Evolutionary conservation across 2,329 filamentous ascomycete species (phyloP), one percentile per base, ranked within the genome.

Genomic region (Cytospora piceae): DNA sequence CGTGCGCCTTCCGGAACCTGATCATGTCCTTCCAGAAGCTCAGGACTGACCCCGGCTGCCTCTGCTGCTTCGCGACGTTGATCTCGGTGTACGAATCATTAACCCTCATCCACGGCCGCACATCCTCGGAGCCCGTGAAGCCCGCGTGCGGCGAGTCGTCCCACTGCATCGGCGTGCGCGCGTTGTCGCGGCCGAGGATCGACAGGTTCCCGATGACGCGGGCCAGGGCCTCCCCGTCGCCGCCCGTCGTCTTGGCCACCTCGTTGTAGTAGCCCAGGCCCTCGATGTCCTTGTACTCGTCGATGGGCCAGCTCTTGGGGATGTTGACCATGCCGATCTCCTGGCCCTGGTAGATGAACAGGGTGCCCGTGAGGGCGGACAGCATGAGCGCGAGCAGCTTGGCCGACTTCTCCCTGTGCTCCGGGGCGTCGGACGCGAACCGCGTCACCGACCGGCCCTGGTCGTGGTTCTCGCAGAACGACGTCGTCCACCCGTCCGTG

Each of bases 151-250:
- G 73, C 0, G 77, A 77, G 0, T 74, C 79, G 63, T 81, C 81
- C 89, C 89, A 92, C 69, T 89, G 87, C 78, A 92, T 86, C 0
- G 89, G 89, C 4, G 86, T 83, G n/a, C 89, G 81, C 11, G 87
- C 83, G 72, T 92, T 86, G 73, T 92, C 89, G 37, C 88, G 80
- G 7, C 83, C 87, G 34, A 90, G 82, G 66, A 83, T 79, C 68
- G 87, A 83, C 60, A 91, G 77, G 49, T 84, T 79, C 11, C 78
- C 74, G 70, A 83, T 80, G 0, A 82, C 83, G 46, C 81, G 77
- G 15, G 77, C 77, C 1, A 85, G 74, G 32, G 74, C 76, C 51
- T 78, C 76, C 11, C 75, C 70, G 64, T 79, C 73, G n/a, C 72
- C 68, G 1, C 71, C 57, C 9, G 70, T 70, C 22, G 65, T 54